Percentiles rank a stretch among this genome's conserved stretches.
These are phyloP conservation scores for Tetrahymena thermophila DNA, from an alignment of 73 alveolate species.

Conservation along the genomic window DNA sequence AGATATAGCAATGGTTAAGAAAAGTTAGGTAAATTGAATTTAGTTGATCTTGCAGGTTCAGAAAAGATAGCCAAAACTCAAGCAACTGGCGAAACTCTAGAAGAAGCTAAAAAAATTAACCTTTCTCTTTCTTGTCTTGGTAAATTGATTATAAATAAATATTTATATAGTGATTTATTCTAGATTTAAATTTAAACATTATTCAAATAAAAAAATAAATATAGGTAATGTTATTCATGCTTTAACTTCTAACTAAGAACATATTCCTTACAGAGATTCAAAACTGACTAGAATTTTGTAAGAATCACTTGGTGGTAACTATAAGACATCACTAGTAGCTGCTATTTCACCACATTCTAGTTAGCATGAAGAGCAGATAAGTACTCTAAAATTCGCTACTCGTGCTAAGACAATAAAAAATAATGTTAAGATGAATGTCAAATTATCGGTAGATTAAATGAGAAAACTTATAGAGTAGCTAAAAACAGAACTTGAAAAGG, in stretches of 20 bases:
- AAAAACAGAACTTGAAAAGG: neutral
- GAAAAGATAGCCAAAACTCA: conserved; percentile 92
- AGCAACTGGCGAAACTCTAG: conserved; percentile 82
- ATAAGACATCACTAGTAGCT: conserved; percentile 60
- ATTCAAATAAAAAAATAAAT: neutral
- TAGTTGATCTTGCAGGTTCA: conserved; percentile 96
- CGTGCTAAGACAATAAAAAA: conserved; percentile 88
- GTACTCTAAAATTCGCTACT: conserved; percentile 75
- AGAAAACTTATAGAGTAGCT: neutral
- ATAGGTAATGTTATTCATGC: conserved; percentile 58
- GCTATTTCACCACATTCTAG: conserved; percentile 55
- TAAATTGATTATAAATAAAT: conserved; percentile 38
- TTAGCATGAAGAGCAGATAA: conserved; percentile 61
- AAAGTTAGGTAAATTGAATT: conserved; percentile 65
- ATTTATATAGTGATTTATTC: neutral
- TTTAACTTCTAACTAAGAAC: conserved; percentile 55
- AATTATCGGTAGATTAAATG: neutral
- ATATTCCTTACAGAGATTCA: conserved; percentile 87
- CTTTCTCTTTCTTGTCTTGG: conserved; percentile 72
- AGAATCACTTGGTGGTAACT: conserved; percentile 89
- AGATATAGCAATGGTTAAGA: conserved; percentile 58
- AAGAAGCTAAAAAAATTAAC: conserved; percentile 93
- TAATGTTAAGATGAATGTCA: conserved; percentile 6
- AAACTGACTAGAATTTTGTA: conserved; percentile 83
- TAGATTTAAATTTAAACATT: too few relatives aligned